Conservation (phyloP, 768 basidiomycete genomes). For the Galerina marginata region DNA sequence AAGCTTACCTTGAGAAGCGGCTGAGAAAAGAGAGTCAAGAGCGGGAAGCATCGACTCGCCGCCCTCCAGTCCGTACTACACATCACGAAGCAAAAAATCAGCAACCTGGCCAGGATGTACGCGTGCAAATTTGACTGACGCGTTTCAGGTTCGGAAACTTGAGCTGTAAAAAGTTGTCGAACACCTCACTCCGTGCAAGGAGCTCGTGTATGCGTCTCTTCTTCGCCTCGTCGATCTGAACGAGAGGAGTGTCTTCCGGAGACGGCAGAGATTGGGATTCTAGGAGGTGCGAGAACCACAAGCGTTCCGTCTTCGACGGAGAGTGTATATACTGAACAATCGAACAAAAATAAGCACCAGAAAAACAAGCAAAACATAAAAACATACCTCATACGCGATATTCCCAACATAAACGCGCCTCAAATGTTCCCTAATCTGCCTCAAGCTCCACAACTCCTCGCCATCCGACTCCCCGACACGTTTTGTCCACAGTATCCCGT, state of each 20-base stretch:
- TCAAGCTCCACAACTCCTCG: constrained; percentile 65
- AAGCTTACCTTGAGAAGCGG: constrained; percentile 66
- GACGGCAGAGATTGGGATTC: constrained; percentile 61
- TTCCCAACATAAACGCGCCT: constrained; percentile 79
- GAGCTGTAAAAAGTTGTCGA: constrained; percentile 84
- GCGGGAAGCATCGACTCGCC: constrained; percentile 95
- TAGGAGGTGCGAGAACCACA: constrained; percentile 88
- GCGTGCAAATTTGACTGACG: constrained; percentile 31
- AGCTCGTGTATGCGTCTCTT: constrained; percentile 70
- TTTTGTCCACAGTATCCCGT: constrained; percentile 83
- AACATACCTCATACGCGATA: constrained; percentile 80
- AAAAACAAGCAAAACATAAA: background rate
- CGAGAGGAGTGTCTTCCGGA: constrained; percentile 36
- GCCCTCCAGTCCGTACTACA: constrained; percentile 85
- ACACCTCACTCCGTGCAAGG: constrained; percentile 75
- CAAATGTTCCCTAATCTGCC: constrained; percentile 72
- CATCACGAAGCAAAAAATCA: background rate
- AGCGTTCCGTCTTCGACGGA: constrained; percentile 80
- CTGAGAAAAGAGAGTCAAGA: constrained; percentile 76
- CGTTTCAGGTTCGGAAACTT: constrained; percentile 91
- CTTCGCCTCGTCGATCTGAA: constrained; percentile 34
- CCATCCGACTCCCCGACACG: constrained; percentile 40
- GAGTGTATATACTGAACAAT: constrained; percentile 76
- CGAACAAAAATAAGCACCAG: background rate
- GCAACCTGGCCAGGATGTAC: background rate